Base-by-base conservation (phyloP, 2,329 filamentous ascomycete genomes). In the Alternaria triticimaculans region DNA sequence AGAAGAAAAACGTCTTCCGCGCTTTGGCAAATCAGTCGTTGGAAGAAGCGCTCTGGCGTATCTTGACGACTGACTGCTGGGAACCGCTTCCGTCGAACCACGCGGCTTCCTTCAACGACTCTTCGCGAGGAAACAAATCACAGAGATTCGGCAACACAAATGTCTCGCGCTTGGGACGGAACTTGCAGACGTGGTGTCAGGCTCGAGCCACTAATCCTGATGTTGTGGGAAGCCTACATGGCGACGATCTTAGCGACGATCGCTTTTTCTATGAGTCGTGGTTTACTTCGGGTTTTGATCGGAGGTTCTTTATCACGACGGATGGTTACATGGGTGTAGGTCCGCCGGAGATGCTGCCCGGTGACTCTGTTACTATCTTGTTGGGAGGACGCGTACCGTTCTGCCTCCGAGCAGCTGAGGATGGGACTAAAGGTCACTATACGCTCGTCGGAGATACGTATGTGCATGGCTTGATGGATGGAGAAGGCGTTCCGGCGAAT, bases 391-490 rank as follows among this genome's bases (percentile, higher is more conserved):
- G 62, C 21, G 64, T 72, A 12, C 73, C 68, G 0, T 68, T 72
- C 43, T 51, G 67, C 18, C 44, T 70, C 12, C 62, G 62, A 10
- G 14, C 33, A 0, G 28, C 21, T 0, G 14, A 7, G 18, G 44
- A 41, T 12, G 43, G 21, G 7, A 1, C 23, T 6, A 10, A 3
- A 15, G 53, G 21, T 10, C 44, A 50, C 15, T 50, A 61, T 12
- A 57, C 3, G 5, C 55, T 72, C 2, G 51, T 71, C 1, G 69
- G 68, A 3, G 60, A 72, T 37, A 49, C 58, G 0, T 72, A 72
- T 43, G 55, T 71, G 3, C 66, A 73, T 25, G 68, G 63, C 0
- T 50, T 69, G 3, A 73, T 73, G 71, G 62, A 72, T 28, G 68
- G 68, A 15, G 67, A 70, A 45, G 69, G 62, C 10, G 48, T 64